Percentiles rank a stretch among this genome's conserved stretches.
These are phyloP conservation scores for Hirsutella minnesotensis DNA, from an alignment of 2,329 filamentous ascomycete genomes.

Conservation along the genomic window DNA sequence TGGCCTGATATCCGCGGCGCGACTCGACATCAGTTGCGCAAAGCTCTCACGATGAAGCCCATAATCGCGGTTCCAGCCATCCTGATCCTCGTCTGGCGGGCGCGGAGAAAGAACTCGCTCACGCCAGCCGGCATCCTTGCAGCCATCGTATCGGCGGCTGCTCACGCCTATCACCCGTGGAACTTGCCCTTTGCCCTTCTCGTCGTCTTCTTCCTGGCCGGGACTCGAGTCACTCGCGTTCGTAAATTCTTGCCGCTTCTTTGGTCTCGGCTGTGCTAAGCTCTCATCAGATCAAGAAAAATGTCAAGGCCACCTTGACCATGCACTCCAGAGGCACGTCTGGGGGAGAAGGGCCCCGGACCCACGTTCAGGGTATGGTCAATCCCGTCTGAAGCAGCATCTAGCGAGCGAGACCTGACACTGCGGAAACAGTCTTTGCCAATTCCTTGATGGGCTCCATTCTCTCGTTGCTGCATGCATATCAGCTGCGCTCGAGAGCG, in stretches of 20 bases:
- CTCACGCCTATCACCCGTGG: constrained; percentile 89
- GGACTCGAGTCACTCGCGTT: constrained; percentile 75
- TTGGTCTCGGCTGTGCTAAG: constrained; percentile 6
- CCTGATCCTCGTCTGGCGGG: constrained; percentile 50
- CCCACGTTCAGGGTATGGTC: constrained; percentile 59
- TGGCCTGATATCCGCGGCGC: neutral
- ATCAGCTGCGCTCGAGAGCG: constrained; percentile 41
- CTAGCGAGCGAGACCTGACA: neutral
- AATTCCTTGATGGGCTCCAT: constrained; percentile 74
- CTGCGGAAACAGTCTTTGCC: constrained; percentile 50
- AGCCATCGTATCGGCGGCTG: constrained; percentile 60
- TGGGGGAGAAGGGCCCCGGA: constrained; percentile 73
- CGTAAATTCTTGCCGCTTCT: neutral
- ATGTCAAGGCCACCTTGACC: constrained; percentile 72
- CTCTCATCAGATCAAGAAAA: constrained; percentile 62
- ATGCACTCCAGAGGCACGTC: constrained; percentile 59
- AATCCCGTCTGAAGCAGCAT: neutral
- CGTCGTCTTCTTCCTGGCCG: constrained; percentile 74
- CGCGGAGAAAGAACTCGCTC: constrained; percentile 62
- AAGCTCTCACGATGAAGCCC: constrained; percentile 36
- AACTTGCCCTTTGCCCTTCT: constrained; percentile 80
- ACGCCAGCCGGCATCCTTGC: constrained; percentile 64
- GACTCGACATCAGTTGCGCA: neutral
- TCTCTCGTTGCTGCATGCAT: constrained; percentile 44
- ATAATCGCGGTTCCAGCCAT: constrained; percentile 47